Evolutionary conservation across 352 stramenopile species (phyloP), one percentile per base, ranked within the genome.

Genomic region (Pythium phragmitis): DNA sequence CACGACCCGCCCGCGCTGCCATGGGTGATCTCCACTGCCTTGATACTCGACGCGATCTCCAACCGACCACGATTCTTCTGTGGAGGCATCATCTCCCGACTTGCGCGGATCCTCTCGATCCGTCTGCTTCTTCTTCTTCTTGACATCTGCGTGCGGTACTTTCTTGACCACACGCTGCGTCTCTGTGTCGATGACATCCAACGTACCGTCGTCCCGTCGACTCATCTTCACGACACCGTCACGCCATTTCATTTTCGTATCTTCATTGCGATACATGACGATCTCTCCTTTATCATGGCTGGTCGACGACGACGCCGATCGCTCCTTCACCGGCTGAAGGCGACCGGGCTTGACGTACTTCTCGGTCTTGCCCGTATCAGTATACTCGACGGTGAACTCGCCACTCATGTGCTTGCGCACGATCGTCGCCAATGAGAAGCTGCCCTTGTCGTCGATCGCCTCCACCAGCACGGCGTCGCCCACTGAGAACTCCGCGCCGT

Each of bases 21-120:
- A 88, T 17, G 65, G 19, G 33, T 67, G 61, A 5, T 68, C 77
- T 3, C 71, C 67, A 28, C 74, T 60, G 43, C 65, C 72, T 53
- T 79, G 72, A 54, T 77, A 77, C 49, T 88, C 74, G 17, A 88
- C 72, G 26, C 51, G 55, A 37, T 72, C 66, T 6, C 43, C 58
- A 34, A 67, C 55, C 14, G 70, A 49, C 7, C 70, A 72, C 58
- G 62, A 57, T 7, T 81, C 45, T 28, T 57, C 48, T 9, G 34
- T 13, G 7, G 26, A 13, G 23, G 11, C 51, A 21, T 48, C 51
- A 5, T 37, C 51, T 36, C 5, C 17, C 39, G 39, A 17, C 39
- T 19, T 46, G 30, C 28, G 16, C 45, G 14, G 36, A 5, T 59
- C 52, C 11, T 59, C 36, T n/a, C 16, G 30, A 1, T 59, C 23